Percentiles rank a stretch among this genome's conserved stretches.
Conservation (phyloP, 768 basidiomycete genomes). For the Suillus plorans region DNA sequence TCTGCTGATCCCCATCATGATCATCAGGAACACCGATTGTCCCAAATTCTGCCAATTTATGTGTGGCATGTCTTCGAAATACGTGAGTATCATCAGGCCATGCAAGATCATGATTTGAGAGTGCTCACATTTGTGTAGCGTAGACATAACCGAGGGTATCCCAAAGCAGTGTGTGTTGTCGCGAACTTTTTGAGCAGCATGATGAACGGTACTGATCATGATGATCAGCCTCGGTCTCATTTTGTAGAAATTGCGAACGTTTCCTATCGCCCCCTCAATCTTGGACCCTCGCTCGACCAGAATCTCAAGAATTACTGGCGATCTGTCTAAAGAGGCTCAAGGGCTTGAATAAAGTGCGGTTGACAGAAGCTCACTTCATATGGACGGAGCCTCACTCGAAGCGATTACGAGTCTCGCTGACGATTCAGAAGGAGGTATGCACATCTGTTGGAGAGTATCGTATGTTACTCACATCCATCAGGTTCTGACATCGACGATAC, state of each 20-base stretch:
- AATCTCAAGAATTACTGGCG: conserved; percentile 91
- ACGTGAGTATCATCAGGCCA: conserved; percentile 48
- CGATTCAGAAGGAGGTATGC: conserved; percentile 96
- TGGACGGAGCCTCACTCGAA: conserved; percentile 99
- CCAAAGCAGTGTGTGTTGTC: conserved; percentile 79
- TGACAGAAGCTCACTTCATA: conserved; percentile 98
- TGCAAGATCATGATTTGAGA: neutral
- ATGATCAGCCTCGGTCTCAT: conserved; percentile 76
- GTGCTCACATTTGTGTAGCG: conserved; percentile 38
- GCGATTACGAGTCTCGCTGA: conserved; percentile 86
- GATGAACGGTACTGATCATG: conserved; percentile 1
- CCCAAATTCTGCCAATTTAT: conserved; percentile 91
- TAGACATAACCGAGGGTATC: conserved; percentile 98
- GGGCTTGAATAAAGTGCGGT: conserved; percentile 87
- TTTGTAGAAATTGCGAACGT: conserved; percentile 94
- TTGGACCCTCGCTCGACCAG: conserved; percentile 85
- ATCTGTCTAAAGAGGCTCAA: conserved; percentile 95
- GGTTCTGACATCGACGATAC: conserved; percentile 92
- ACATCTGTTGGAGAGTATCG: too few species aligned
- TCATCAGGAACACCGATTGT: conserved; percentile 76
- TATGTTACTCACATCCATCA: conserved; percentile 24
- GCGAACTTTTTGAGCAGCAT: neutral
- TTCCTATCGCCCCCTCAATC: conserved; percentile 87
- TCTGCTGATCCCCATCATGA: conserved; percentile 5
- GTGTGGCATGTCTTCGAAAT: conserved; percentile 86